Evolutionary conservation across 306 rosid species (phyloP), one percentile per base, ranked within the genome.

Genomic region (Quercus wislizeni): DNA sequence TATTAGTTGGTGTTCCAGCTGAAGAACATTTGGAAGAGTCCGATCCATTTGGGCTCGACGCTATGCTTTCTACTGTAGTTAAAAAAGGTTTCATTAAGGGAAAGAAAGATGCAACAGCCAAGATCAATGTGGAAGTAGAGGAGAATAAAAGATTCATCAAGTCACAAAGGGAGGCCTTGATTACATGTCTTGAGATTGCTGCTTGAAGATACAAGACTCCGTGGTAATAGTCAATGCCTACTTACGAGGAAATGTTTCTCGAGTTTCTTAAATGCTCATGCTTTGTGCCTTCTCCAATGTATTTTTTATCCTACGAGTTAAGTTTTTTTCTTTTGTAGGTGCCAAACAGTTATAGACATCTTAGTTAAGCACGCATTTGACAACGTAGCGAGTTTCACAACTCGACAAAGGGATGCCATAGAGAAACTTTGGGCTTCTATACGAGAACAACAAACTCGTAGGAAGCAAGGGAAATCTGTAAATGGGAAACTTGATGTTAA

Each of bases 341-440:
- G 99, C 79, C 99, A 95, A 82, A 93, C 99, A 1, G 97, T 90
- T 8, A 91, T 95, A 80, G 99, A 95, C 86, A 95, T 95, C 89
- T 83, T 91, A 75, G 98, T 92, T 68, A 95, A 90, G 82, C 93
- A 89, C 52, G 97, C 99, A 65, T 90, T 62, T 76, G 99, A 95
- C 79, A 88, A 91, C 69, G 87, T 90, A 35, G 79, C 83, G 6
- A 95, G 90, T 87, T 95, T 95, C 86, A 92, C 99, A 4, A 85
- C 88, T 31, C 84, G 65, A 76, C 99, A 93, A 76, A 90, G 97
- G 80, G 89, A 86, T 67, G 99, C 99, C 9, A 86, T 93, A 3
- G 87, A 35, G 85, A 93, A 88, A 81, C 86, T 95, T 71, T 91
- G 99, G 99, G 94, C 92, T 63, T 95, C 97, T 6, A 87, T 95